Conservation (phyloP, 192 early-diverging fungal genomes). For the Helicostylum pulchrum region DNA sequence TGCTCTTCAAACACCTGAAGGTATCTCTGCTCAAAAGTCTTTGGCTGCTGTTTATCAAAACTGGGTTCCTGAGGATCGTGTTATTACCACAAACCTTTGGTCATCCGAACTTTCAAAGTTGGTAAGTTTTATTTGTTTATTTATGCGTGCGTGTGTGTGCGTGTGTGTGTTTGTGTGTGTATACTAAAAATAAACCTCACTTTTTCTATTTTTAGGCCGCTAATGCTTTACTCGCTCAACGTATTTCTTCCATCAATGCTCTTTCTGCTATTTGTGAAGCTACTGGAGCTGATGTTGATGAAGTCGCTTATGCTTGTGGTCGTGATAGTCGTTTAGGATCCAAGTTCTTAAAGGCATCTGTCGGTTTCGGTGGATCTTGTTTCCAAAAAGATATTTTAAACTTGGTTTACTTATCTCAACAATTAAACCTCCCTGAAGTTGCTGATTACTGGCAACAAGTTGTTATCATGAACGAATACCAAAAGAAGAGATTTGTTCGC, state of each 20-base stretch:
- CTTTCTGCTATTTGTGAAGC: constrained; percentile 90
- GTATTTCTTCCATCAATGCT: constrained; percentile 89
- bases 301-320: constrained; percentile 89
- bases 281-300: constrained; percentile 84
- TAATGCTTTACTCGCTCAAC: constrained; percentile 91
- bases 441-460: constrained; percentile 93
- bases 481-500: constrained; percentile 79
- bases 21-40: constrained; percentile 71
- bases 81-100: constrained; percentile 91
- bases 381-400: constrained; percentile 95
- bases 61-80: constrained; percentile 82
- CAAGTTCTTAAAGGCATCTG: constrained; percentile 86
- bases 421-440: constrained; percentile 82
- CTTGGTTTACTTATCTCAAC: constrained; percentile 83
- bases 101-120: constrained; percentile 94
- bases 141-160: background rate
- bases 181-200: background rate
- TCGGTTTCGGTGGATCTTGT: constrained; percentile 94
- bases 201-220: constrained; percentile 57
- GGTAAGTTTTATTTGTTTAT: constrained; percentile 33
- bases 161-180: background rate
- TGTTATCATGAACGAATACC: constrained; percentile 88
- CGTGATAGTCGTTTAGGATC: constrained; percentile 82
- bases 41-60: constrained; percentile 75
- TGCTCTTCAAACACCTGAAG: constrained; percentile 66